Evolutionary conservation across 1,284 basidiomycete species (phyloP).

Genomic region (Cystobasidium sp.): DNA sequence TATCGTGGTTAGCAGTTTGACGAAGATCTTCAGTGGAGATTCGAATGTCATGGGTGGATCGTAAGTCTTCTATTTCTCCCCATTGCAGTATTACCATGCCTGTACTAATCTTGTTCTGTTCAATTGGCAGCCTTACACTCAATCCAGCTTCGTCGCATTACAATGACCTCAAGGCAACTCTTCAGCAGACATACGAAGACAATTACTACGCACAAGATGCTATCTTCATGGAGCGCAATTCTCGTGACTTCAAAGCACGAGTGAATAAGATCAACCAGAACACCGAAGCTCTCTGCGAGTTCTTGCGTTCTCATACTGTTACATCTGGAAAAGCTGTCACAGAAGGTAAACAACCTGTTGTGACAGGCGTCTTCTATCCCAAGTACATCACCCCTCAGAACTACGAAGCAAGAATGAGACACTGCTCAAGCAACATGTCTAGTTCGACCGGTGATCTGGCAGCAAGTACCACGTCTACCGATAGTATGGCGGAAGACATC

Average conservation of each 20-base stretch:
- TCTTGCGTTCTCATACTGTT: conserved; percentile 62
- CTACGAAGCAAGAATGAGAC: conserved; percentile 69
- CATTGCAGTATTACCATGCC: background rate
- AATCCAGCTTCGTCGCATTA: conserved; percentile 80
- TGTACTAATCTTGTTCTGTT: background rate
- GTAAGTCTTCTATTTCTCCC: conserved; percentile 60
- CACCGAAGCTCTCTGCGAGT: conserved; percentile 78
- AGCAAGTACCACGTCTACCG: conserved; percentile 51
- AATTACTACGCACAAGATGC: conserved; percentile 89
- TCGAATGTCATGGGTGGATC: conserved; percentile 97
- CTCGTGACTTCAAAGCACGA: conserved; percentile 82
- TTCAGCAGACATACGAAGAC: conserved; percentile 78
- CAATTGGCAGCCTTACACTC: conserved; percentile 69
- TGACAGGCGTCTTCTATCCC: conserved; percentile 89
- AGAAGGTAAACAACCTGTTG: conserved; percentile 55
- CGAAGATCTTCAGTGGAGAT: conserved; percentile 94
- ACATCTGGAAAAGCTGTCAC: conserved; percentile 11
- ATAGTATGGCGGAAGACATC: conserved; percentile 58
- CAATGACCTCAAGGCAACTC: conserved; percentile 65
- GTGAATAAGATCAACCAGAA: conserved; percentile 80
- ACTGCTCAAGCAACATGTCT: conserved; percentile 39
- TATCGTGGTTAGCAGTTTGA: conserved; percentile 89
- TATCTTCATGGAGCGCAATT: conserved; percentile 97
- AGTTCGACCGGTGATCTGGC: background rate
- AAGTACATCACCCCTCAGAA: conserved; percentile 75